Evolutionary conservation across 78 protist species (phyloP).

Genomic region (Guillardia theta): DNA sequence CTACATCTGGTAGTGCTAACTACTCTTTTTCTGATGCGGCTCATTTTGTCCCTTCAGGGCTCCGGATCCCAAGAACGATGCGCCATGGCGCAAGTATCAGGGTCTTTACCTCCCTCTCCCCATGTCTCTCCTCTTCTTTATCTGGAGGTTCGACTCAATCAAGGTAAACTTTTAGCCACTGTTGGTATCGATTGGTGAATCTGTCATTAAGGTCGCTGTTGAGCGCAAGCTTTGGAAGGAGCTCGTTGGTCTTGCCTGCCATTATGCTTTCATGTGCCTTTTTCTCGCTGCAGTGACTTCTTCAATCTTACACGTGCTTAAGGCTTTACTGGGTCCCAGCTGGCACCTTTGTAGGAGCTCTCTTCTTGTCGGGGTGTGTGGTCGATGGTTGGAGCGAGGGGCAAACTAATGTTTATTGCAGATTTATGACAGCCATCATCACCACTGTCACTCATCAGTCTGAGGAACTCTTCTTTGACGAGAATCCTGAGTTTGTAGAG

Average conservation of each 20-base stretch:
- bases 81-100: background rate
- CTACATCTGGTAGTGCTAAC: background rate
- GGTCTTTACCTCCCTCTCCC: background rate
- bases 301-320: no score
- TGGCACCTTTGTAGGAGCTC: background rate
- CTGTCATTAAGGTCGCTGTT: background rate
- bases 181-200: no score
- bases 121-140: background rate
- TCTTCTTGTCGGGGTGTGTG: background rate
- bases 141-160: slow-evolving; percentile 22
- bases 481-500: slow-evolving; percentile 5
- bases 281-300: no score
- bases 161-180: no score
- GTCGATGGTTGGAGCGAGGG: background rate
- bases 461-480: background rate
- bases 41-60: no score
- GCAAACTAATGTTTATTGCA: background rate
- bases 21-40: no score
- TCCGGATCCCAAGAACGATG: background rate
- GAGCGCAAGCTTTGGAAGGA: background rate
- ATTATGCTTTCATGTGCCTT: background rate
- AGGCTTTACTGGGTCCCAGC: background rate
- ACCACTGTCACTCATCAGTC: background rate
- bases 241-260: background rate
- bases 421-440: background rate